Base-by-base conservation (phyloP, 805 yeast species). In the Candida ulmi region DNA sequence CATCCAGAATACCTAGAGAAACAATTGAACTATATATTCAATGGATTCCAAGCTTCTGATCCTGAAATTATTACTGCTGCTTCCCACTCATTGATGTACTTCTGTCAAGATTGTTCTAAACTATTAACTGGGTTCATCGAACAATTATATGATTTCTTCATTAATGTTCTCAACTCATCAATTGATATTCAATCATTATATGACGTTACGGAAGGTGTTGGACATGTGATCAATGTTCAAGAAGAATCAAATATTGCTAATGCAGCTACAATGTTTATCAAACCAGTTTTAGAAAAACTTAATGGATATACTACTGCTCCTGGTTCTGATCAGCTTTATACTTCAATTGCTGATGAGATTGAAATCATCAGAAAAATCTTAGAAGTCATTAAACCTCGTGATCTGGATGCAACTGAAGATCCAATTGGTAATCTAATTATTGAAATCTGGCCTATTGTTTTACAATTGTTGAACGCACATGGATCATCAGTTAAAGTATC, bases 41-140 rank as follows among this genome's bases (percentile, higher is more conserved):
- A 69, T 43, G 95, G 96, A 0, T 83, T 88, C 52, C 65, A 68
- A 40, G 54, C 47, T 37, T 61, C 63, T 23, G 54, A 46, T 41
- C 43, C 50, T 30, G 64, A 63, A 5, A 83, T 86, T 24, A 68
- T 83, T 18, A 75, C 83, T 21, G 97, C 99, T 1, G 87, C 97
- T 0, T 83, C 97, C 0, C 90, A 86, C 61, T 95, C 99, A 0
- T 71, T 93, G 52, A 87, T 88, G 90, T 91, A 79, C 57, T 87
- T 93, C 55, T 90, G 97, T 64, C 84, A 86, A 54, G 99, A 95
- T 62, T 93, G 99, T 54, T 74, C 90, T 0, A 53, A 60, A 11
- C 66, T 79, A 13, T 65, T 93, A 48, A 74, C 79, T 16, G 72
- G 73, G 35, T 86, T 74, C 57, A 65, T 88, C 48, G 87, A 79